Evolutionary conservation across 352 stramenopile genomes (phyloP).

Genomic region (Phytophthora pistaciae): DNA sequence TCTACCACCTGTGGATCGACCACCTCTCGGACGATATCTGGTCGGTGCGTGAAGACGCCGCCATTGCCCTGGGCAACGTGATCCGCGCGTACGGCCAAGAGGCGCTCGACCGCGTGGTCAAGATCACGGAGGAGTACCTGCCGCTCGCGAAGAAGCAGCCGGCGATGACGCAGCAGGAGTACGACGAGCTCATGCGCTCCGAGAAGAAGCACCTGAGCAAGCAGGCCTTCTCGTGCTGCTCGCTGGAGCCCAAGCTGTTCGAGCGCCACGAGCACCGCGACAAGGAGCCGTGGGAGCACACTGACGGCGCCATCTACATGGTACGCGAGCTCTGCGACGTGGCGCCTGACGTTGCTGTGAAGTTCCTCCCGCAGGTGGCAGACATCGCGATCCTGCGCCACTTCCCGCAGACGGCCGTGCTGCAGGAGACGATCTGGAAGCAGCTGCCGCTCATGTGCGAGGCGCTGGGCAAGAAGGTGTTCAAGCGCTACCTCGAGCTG

Average conservation of each 20-base stretch:
- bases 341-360: constrained; percentile 59
- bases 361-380: constrained; percentile 63
- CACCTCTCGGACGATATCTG: constrained; percentile 98
- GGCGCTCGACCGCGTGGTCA: constrained; percentile 80
- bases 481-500: constrained; percentile 87
- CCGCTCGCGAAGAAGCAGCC: constrained; percentile 92
- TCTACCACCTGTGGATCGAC: constrained; percentile 93
- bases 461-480: constrained; percentile 81
- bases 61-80: constrained; percentile 94
- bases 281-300: constrained; percentile 95
- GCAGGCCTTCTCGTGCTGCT: constrained; percentile 96
- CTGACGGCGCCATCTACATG: constrained; percentile 96
- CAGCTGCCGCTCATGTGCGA: constrained; percentile 79
- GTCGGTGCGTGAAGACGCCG: constrained; percentile 97
- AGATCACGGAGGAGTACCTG: constrained; percentile 76
- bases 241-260: constrained; percentile 94
- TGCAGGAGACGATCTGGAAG: constrained; percentile 90
- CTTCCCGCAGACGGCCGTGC: constrained; percentile 74
- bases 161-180: constrained; percentile 93
- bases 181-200: constrained; percentile 93
- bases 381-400: constrained; percentile 82
- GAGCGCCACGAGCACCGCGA: constrained; percentile 88
- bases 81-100: constrained; percentile 92
- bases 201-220: constrained; percentile 93
- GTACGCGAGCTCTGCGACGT: constrained; percentile 92